A percentile compares a stretch with the other conserved stretches of the same genome.
Evolutionary conservation across 2,329 filamentous ascomycete genomes (phyloP).

Genomic region (Coniochaeta ligniaria): DNA sequence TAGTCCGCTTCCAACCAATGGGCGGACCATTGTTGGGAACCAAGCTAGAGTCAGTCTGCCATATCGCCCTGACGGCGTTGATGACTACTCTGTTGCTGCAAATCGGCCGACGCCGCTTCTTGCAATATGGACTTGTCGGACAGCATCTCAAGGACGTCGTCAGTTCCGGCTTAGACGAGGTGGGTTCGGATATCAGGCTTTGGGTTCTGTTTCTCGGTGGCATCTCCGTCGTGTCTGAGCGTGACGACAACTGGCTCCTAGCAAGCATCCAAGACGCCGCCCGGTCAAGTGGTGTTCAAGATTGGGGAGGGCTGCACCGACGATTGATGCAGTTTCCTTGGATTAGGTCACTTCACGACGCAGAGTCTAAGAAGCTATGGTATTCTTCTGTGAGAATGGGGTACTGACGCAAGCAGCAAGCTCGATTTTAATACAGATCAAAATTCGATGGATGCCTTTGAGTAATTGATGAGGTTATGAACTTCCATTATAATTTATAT

Average conservation of each 20-base stretch:
- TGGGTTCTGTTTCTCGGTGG: slow-evolving; percentile 5
- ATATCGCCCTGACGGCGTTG: not conserved
- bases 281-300: not conserved
- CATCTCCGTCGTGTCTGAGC: not conserved
- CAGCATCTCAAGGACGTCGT: not conserved
- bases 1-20: not conserved
- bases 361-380: not conserved
- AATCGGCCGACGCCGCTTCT: not conserved
- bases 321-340: slow-evolving; percentile 1
- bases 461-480: no score
- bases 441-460: no score
- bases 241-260: not conserved
- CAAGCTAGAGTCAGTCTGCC: not conserved
- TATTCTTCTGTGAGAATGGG: not conserved
- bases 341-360: slow-evolving; percentile 1
- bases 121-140: not conserved
- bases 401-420: no score
- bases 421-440: no score
- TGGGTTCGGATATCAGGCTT: not conserved
- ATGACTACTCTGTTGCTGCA: slow-evolving; percentile 1
- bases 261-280: not conserved
- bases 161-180: not conserved
- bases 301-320: not conserved
- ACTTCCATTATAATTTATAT: no score
- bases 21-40: not conserved